A percentile compares a stretch with the other conserved stretches of the same genome.
phyloP scores from a whole-genome alignment of 441 rosid genomes.

The Dalechampia spathulata region DNA sequence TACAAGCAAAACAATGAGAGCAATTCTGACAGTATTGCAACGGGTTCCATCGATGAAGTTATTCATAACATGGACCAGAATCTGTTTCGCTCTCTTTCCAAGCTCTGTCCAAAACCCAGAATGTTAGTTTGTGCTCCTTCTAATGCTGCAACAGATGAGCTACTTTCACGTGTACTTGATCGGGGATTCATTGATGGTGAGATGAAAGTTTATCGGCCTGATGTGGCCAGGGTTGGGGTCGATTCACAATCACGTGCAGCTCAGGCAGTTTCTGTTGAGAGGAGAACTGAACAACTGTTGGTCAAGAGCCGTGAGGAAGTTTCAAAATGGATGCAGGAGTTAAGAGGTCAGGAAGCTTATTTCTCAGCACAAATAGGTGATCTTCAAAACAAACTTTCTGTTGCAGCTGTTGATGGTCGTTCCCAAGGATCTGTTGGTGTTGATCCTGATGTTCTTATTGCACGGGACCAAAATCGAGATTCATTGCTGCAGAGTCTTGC shows the following conservation, averaged over 20 bases:
- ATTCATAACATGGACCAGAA: conserved; percentile 98
- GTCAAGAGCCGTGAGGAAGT: conserved; percentile 82
- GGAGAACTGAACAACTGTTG: conserved; percentile 88
- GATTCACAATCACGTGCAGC: conserved; percentile 98
- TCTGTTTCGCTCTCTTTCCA: conserved; percentile 88
- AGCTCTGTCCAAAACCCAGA: conserved; percentile 93
- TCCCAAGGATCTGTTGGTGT: conserved; percentile 98
- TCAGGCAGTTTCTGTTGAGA: conserved; percentile 98
- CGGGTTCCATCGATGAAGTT: conserved; percentile 97
- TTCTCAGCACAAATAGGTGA: conserved; percentile 75
- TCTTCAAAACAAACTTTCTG: conserved; percentile 68
- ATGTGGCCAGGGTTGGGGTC: conserved; percentile 98
- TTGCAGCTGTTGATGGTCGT: conserved; percentile 67
- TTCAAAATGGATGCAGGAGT: conserved; percentile 72
- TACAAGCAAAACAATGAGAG: conserved; percentile 76
- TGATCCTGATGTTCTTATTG: conserved; percentile 89
- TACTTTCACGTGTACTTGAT: conserved; percentile 93
- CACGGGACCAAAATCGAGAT: conserved; percentile 89
- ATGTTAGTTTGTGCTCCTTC: conserved; percentile 99
- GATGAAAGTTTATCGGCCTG: conserved; percentile 96
- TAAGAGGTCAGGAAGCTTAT: conserved; percentile 69
- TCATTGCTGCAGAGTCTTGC: conserved; percentile 82
- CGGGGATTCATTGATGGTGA: conserved; percentile 99
- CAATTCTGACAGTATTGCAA: conserved; percentile 51
- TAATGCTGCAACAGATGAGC: conserved; percentile 99